phyloP scores from a whole-genome alignment of 2,329 filamentous ascomycete genomes.

The Hypomyces rosellus region DNA sequence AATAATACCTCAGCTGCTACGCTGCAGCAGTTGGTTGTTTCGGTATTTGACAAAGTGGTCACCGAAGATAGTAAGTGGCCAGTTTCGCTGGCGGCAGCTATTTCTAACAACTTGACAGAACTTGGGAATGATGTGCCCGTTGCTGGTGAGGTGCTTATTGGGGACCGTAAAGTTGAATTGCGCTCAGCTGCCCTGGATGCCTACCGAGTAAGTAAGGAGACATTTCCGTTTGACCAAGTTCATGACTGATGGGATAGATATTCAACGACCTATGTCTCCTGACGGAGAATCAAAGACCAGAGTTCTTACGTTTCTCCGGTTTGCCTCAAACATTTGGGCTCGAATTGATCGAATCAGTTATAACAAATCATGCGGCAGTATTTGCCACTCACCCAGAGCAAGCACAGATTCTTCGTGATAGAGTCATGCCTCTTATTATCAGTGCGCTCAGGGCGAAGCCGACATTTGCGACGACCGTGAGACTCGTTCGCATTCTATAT shows the following conservation, averaged over 20 bases:
- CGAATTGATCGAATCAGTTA: constrained; percentile 84
- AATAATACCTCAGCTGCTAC: constrained; percentile 97
- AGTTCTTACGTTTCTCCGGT: constrained; percentile 72
- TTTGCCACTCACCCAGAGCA: constrained; percentile 77
- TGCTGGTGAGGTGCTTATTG: constrained; percentile 61
- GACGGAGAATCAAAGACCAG: constrained; percentile 75
- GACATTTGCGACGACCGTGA: constrained; percentile 74
- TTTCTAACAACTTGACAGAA: constrained; percentile 27
- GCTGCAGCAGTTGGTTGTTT: constrained; percentile 84
- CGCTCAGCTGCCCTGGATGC: constrained; percentile 78
- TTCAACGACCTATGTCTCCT: constrained; percentile 87
- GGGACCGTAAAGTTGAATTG: constrained; percentile 59
- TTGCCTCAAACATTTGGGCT: constrained; percentile 79
- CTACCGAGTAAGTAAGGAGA: constrained; percentile 57
- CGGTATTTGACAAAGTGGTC: constrained; percentile 87
- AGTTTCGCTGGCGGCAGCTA: neutral
- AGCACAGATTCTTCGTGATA: constrained; percentile 65
- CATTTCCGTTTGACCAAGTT: too few species aligned
- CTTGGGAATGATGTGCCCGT: constrained; percentile 46
- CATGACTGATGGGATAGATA: constrained; percentile 43
- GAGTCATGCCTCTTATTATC: constrained; percentile 78
- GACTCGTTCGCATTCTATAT: constrained; percentile 76
- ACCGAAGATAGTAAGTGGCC: constrained; percentile 64
- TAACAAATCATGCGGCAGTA: constrained; percentile 77
- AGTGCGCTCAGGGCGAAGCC: constrained; percentile 70